phyloP scores from a whole-genome alignment of 768 basidiomycete species.

The Termitomyces heimii region DNA sequence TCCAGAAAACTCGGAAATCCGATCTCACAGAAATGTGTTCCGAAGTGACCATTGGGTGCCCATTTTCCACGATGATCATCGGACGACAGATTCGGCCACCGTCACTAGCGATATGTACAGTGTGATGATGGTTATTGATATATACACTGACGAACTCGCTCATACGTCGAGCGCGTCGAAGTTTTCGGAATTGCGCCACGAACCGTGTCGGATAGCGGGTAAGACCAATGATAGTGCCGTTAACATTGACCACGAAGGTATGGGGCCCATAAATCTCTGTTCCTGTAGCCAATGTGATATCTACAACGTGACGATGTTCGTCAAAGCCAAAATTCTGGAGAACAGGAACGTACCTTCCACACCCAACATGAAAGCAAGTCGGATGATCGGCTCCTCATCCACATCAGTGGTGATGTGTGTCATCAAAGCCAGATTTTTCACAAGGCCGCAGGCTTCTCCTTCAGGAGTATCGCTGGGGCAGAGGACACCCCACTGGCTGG shows the following conservation, averaged over 20 bases:
- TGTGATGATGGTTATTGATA: slow-evolving; percentile 90
- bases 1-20: slow-evolving; percentile 3
- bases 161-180: slow-evolving; percentile 85
- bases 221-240: slow-evolving; percentile 92
- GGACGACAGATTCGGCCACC: slow-evolving; percentile 98
- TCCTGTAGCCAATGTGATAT: slow-evolving; percentile 88
- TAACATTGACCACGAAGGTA: slow-evolving; percentile 94
- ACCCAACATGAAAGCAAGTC: slow-evolving; percentile 90
- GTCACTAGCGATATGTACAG: slow-evolving; percentile 95
- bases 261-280: slow-evolving; percentile 93
- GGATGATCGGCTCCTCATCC: slow-evolving; percentile 89
- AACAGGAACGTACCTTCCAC: slow-evolving; percentile 68
- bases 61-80: slow-evolving; percentile 91
- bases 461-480: slow-evolving; percentile 99
- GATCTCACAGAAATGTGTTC: slow-evolving; percentile 71
- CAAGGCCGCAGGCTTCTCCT: slow-evolving; percentile 98
- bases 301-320: slow-evolving; percentile 31
- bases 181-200: slow-evolving; percentile 84
- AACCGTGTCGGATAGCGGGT: slow-evolving; percentile 83
- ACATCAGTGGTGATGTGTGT: slow-evolving; percentile 99
- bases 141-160: slow-evolving; percentile 97
- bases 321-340: neutral
- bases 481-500: slow-evolving; percentile 98
- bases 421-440: slow-evolving; percentile 98
- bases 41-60: slow-evolving; percentile 65